Conservation (phyloP, 257 asterid genomes). For the Datura wrightii region DNA sequence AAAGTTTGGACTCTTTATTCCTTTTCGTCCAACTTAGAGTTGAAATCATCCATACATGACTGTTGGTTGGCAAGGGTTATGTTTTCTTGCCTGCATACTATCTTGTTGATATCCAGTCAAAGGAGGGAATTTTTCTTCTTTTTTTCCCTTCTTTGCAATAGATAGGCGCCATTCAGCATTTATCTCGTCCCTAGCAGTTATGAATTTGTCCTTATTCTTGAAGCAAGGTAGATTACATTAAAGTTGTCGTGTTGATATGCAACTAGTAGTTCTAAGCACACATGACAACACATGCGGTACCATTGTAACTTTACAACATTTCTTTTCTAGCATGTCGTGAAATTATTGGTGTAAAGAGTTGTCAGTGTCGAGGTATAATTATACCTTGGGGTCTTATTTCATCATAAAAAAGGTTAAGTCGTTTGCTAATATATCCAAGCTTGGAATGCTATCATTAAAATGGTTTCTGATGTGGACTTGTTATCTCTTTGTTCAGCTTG, state of each 20-base stretch:
- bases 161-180: conserved; percentile 8
- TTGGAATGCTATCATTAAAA: conserved; percentile 18
- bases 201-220: conserved; percentile 23
- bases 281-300: not conserved
- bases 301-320: not conserved
- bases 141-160: not conserved
- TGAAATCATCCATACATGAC: conserved; percentile 20
- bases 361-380: not conserved
- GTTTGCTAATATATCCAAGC: not conserved
- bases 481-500: conserved; percentile 63
- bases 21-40: conserved; percentile 8
- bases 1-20: not conserved
- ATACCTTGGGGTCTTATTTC: not conserved
- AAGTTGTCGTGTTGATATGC: not conserved
- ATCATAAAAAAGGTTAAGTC: conserved; percentile 11
- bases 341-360: conserved; percentile 3
- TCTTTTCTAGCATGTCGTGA: conserved; percentile 20
- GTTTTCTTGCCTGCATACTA: conserved; percentile 3
- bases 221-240: not conserved
- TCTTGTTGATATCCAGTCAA: not conserved
- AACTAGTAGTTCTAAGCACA: not conserved
- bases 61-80: conserved; percentile 6
- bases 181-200: conserved; percentile 11
- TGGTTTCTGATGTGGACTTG: conserved; percentile 30
- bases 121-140: not conserved